These are phyloP conservation scores for Fusarium citri DNA, from an alignment of 2,329 filamentous ascomycete species.

Conservation along the genomic window DNA sequence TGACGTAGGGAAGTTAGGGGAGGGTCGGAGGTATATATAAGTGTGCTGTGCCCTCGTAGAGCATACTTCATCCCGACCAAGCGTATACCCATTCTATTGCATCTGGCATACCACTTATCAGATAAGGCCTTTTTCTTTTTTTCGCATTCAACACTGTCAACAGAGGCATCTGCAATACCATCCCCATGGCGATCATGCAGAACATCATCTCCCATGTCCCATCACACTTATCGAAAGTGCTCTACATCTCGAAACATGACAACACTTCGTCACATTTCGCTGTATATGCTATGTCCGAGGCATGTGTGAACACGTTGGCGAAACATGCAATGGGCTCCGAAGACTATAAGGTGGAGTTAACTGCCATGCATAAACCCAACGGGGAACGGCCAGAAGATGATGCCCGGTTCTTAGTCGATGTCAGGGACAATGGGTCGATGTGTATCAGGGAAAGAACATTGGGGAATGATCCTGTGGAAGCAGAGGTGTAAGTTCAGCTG, in stretches of 20 bases:
- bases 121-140: too few relatives aligned
- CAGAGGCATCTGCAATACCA: too few relatives aligned
- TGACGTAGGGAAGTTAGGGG: accelerated
- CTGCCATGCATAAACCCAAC: conserved; percentile 6
- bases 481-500: conserved; percentile 3
- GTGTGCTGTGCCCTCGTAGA: neutral
- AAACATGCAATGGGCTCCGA: neutral
- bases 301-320: neutral
- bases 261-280: neutral
- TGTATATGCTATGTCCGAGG: conserved; percentile 8
- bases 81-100: neutral
- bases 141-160: too few relatives aligned
- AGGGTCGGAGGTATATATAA: neutral
- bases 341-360: conserved; percentile 12
- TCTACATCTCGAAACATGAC: conserved; percentile 10
- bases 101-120: too few relatives aligned
- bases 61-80: neutral
- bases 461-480: neutral
- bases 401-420: conserved; percentile 13
- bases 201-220: conserved; percentile 6
- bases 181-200: neutral
- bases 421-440: neutral
- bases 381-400: conserved; percentile 1
- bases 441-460: conserved; percentile 5
- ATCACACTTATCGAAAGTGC: neutral